Base-by-base conservation (phyloP, 352 stramenopile genomes). In the Thraustochytrium sp. region DNA sequence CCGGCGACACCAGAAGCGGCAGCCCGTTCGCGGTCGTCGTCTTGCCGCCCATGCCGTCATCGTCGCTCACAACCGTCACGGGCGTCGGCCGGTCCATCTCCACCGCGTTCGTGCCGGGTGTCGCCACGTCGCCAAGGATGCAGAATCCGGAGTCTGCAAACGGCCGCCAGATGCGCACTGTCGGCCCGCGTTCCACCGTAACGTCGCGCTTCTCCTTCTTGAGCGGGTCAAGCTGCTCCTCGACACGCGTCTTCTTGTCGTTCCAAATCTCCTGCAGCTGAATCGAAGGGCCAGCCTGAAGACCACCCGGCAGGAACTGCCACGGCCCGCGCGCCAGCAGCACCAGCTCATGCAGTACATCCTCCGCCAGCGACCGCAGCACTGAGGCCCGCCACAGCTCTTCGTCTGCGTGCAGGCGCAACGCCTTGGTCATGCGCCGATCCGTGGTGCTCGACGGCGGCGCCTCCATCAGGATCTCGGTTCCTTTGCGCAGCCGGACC, bases 331-430 rank as follows among this genome's bases (percentile, higher is more conserved):
- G 48, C 37, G 68, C 68, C 9, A 80, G 68, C 46, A 80, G 68
- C 23, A 80, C 68, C 26, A 80, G 68, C 68, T 80, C 68, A 44
- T 80, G 68, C 48, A 80, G 68, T 42, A 80, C 68, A 34, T 80
- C 68, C 13, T 80, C 68, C 0, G 68, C 31, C 48, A 80, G 34
- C 0, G 68, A 80, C 13, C 68, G 68, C n/a, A 80, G 68, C 46
- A 80, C 68, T 21, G 68, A 80, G 13, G 29, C 31, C 21, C 68
- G 68, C 68, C 68, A 80, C 21, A 51, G 13, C 18, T 63, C 44
- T 21, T 80, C 68, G 18, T 80, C 68, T 4, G 53, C 48, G 21
- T 16, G 18, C 23, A 44, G 9, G 5, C 68, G 42, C 29, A 80
- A 18, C n/a, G 53, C 53, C 38, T 63, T 68, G 34, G 46, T 34